Base-by-base conservation (phyloP, 1,284 basidiomycete genomes). In the Fomitopsis pinicola region DNA sequence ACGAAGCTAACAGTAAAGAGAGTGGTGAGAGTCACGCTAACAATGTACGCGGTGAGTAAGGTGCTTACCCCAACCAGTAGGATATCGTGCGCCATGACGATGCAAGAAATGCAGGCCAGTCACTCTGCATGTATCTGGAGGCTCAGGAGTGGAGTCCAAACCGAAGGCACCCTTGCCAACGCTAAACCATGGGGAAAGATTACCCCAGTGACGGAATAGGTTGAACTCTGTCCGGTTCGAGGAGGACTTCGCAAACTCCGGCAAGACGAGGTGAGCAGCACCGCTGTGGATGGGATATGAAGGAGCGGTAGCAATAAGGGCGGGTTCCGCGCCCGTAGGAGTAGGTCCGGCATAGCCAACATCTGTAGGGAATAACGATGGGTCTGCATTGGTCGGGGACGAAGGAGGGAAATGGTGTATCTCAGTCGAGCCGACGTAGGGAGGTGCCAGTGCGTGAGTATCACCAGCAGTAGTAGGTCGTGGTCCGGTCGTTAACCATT, bases 121-220 rank as follows among this genome's bases (percentile, higher is more conserved):
- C 53, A 95, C 76, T 10, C 77, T 75, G 72, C 93, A 94, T 4
- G 79, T 81, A 35, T 87, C 80, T 6, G 93, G 93, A 1, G 86
- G 76, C 45, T 85, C 82, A 0, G 91, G 87, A 10, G 82, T 80
- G 0, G 92, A 87, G 67, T 89, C 80, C 8, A 94, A 67, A 1
- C 93, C 92, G 73, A 93, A 95, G 2, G 82, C 77, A 10, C 79
- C 82, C 35, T 77, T 78, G n/a, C 78, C 78, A 50, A 92, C 86
- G 61, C 88, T 91, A 73, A 89, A 92, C 89, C 91, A 94, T 8
- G 93, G 93, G 0, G 89, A 87, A 44, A 95, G 74, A 69, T 94
- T 94, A 0, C 93, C 93, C 91, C 92, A 93, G 54, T 84, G 81
- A 68, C 82, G 84, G 74, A 92, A 85, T 42, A 94, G 69, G 70